Conservation (phyloP, 2,329 filamentous ascomycete genomes). For the Penicillium sp. region DNA sequence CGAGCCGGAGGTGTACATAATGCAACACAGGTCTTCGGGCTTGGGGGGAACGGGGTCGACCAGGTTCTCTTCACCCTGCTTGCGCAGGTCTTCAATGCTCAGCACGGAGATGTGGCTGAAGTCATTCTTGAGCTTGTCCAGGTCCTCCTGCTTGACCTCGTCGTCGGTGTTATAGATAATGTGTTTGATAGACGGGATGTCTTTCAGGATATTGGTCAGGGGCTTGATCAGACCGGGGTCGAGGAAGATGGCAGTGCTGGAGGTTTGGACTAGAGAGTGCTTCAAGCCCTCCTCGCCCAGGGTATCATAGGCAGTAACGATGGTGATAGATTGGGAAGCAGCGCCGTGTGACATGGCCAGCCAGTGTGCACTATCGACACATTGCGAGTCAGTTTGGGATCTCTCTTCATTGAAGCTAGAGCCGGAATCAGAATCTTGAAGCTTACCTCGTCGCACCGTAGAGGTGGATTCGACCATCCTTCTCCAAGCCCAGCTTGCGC, state of each 20-base stretch:
- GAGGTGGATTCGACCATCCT: slow-evolving; percentile 73
- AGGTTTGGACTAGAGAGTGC: slow-evolving; percentile 83
- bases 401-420: neutral
- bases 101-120: slow-evolving; percentile 58
- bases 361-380: slow-evolving; percentile 71
- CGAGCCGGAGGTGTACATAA: slow-evolving; percentile 83
- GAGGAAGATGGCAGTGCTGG: slow-evolving; percentile 81
- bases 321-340: slow-evolving; percentile 82
- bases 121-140: slow-evolving; percentile 59
- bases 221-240: slow-evolving; percentile 77
- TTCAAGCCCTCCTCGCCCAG: slow-evolving; percentile 82
- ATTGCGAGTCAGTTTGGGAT: slow-evolving; percentile 18
- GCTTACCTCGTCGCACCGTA: slow-evolving; percentile 80
- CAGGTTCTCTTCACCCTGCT: slow-evolving; percentile 66
- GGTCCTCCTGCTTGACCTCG: slow-evolving; percentile 56
- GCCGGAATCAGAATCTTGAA: neutral
- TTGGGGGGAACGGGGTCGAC: slow-evolving; percentile 72
- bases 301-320: slow-evolving; percentile 94
- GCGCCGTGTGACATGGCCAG: slow-evolving; percentile 78
- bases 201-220: slow-evolving; percentile 59
- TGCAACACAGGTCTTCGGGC: slow-evolving; percentile 79
- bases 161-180: slow-evolving; percentile 64
- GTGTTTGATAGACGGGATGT: slow-evolving; percentile 59
- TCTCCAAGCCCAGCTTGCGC: slow-evolving; percentile 71
- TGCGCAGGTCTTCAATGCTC: slow-evolving; percentile 60